Base-by-base conservation (phyloP, 805 yeast genomes). In the Candida berthetii region DNA sequence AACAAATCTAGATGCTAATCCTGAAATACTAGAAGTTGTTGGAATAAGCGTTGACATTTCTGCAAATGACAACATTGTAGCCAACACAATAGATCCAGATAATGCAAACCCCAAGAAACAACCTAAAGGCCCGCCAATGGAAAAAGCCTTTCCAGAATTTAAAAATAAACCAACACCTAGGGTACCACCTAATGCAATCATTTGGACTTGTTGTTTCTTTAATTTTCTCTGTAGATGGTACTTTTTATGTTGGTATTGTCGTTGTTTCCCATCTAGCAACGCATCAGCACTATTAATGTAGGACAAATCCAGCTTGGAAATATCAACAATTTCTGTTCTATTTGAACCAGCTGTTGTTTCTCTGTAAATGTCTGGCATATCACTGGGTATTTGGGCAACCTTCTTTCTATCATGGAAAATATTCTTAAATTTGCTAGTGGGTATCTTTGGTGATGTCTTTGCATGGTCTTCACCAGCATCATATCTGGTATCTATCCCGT, bases 41-140 rank as follows among this genome's bases (percentile, higher is more conserved):
- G 93, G 88, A 17, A 85, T 78, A 43, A 85, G 67, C 0, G 93
- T 82, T 4, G 84, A 82, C 83, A 85, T 83, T 57, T 85, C 95
- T 44, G 91, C 86, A 57, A 83, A 82, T 4, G 88, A 80, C 14
- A 80, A 62, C 74, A 85, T 78, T 1, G 91, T 80, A 1, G 82
- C 74, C 20, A 82, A 57, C 2, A 85, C 89, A 11, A 85, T 66
- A 2, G 76, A 53, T 0, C 90, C 93, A 22, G 85, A 71, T 9
- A 84, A 61, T 0, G 71, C 42, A 54, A 80, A 84, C 2, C 91
- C 90, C 13, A 85, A 49, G 5, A 85, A 60, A 8, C 87, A 76
- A 0, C 95, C 95, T 40, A 85, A 64, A 1, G 91, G 91, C 2
- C 95, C 95, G 2, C 85, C 83, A 15, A 80, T 78, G 16, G 80